Evolutionary conservation across 768 basidiomycete species (phyloP).

Genomic region (Nidularia sp.): DNA sequence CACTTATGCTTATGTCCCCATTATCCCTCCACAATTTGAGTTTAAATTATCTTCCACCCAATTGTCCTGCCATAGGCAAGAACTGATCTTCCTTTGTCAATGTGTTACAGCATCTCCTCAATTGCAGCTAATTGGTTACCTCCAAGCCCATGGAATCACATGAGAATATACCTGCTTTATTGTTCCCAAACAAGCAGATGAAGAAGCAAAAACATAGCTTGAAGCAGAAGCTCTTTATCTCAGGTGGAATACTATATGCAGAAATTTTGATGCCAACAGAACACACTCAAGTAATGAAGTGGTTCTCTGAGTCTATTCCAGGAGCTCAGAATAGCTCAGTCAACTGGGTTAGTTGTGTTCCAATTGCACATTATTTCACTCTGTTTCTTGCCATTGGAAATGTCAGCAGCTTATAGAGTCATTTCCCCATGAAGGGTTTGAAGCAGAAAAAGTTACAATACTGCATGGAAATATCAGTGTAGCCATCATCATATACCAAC

Average conservation of each 20-base stretch:
- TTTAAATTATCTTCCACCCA: too few species aligned
- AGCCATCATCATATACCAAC: not conserved
- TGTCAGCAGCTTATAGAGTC: too few species aligned
- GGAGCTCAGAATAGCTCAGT: not conserved
- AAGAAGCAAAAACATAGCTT: too few species aligned
- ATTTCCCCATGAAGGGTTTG: not conserved
- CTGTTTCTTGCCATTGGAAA: not conserved
- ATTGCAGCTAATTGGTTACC: too few species aligned
- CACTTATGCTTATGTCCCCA: too few species aligned
- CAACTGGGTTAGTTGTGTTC: not conserved
- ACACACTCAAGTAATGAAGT: not conserved
- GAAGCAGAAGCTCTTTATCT: not conserved
- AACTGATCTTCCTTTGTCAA: too few species aligned
- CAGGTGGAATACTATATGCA: not conserved
- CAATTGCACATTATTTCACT: not conserved
- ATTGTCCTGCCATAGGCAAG: too few species aligned
- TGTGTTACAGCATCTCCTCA: too few species aligned
- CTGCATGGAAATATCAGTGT: not conserved
- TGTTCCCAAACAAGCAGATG: too few species aligned
- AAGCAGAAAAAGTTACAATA: not conserved
- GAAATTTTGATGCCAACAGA: not conserved
- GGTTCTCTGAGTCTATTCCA: not conserved
- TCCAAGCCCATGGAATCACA: too few species aligned
- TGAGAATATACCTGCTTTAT: too few species aligned
- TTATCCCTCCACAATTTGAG: too few species aligned